Evolutionary conservation across 805 yeast genomes (phyloP).

Genomic region (Tetrapisispora fleetii): DNA sequence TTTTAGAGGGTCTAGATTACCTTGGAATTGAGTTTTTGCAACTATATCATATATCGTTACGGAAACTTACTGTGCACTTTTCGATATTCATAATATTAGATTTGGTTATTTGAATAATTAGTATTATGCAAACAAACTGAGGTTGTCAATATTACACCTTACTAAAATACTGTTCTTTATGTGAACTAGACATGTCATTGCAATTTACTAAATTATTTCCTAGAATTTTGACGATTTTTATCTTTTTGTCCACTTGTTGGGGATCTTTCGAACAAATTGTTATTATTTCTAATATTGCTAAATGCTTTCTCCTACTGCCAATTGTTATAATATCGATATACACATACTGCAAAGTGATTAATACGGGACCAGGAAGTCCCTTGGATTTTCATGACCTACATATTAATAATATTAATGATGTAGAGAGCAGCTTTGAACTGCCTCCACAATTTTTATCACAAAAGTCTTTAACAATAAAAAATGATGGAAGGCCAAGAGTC

Average conservation of each 20-base stretch:
- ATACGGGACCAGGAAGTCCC: slow-evolving; percentile 58
- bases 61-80: too few relatives aligned
- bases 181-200: neutral
- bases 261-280: slow-evolving; percentile 11
- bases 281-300: slow-evolving; percentile 7
- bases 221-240: slow-evolving; percentile 13
- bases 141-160: too few relatives aligned
- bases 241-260: slow-evolving; percentile 18
- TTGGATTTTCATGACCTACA: slow-evolving; percentile 40
- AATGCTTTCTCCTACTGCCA: slow-evolving; percentile 2
- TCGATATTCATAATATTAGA: too few relatives aligned
- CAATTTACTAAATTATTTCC: slow-evolving; percentile 16
- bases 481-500: slow-evolving; percentile 56
- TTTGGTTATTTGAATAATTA: too few relatives aligned
- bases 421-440: slow-evolving; percentile 20
- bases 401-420: slow-evolving; percentile 23
- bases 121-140: too few relatives aligned
- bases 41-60: too few relatives aligned
- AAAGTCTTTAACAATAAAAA: slow-evolving; percentile 37
- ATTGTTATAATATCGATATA: slow-evolving; percentile 23
- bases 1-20: too few relatives aligned
- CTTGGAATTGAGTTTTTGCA: too few relatives aligned
- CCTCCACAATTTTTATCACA: slow-evolving; percentile 37
- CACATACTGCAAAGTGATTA: slow-evolving; percentile 45
- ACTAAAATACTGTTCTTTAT: too few relatives aligned